Evolutionary conservation across 345 rosid genomes (phyloP).

Genomic region (Combretum micranthum): DNA sequence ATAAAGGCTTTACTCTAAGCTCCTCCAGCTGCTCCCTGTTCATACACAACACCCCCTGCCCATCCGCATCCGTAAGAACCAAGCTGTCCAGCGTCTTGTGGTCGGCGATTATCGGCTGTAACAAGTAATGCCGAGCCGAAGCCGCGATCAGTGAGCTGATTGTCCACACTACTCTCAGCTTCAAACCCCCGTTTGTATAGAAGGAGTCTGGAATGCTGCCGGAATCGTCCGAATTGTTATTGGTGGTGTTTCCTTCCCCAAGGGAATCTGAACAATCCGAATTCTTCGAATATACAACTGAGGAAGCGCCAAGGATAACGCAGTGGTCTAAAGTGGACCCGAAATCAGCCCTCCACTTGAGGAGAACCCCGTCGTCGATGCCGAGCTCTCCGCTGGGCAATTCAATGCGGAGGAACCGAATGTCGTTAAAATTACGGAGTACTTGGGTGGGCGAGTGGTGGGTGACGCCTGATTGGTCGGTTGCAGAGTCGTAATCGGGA

Average conservation of each 20-base stretch:
- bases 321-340: constrained; percentile 91
- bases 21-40: constrained; percentile 86
- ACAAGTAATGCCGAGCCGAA: constrained; percentile 83
- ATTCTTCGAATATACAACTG: constrained; percentile 27
- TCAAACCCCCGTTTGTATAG: constrained; percentile 87
- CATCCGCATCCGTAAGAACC: constrained; percentile 78
- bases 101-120: constrained; percentile 81
- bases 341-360: constrained; percentile 94
- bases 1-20: constrained; percentile 79
- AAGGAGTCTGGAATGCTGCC: constrained; percentile 93
- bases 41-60: constrained; percentile 94
- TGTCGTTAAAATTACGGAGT: constrained; percentile 77
- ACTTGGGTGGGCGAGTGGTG: constrained; percentile 98
- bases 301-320: constrained; percentile 83
- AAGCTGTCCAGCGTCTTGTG: constrained; percentile 81
- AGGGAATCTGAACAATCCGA: constrained; percentile 17
- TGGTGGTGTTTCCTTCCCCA: constrained; percentile 14
- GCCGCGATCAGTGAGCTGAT: constrained; percentile 92
- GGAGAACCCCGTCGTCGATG: constrained; percentile 72
- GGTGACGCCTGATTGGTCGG: constrained; percentile 74
- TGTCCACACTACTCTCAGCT: constrained; percentile 94
- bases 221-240: constrained; percentile 42
- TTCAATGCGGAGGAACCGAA: constrained; percentile 77
- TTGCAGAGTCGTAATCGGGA: constrained; percentile 45
- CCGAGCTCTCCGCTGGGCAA: constrained; percentile 84